phyloP scores from a whole-genome alignment of 352 stramenopile species.

The Lagenidium sp. region DNA sequence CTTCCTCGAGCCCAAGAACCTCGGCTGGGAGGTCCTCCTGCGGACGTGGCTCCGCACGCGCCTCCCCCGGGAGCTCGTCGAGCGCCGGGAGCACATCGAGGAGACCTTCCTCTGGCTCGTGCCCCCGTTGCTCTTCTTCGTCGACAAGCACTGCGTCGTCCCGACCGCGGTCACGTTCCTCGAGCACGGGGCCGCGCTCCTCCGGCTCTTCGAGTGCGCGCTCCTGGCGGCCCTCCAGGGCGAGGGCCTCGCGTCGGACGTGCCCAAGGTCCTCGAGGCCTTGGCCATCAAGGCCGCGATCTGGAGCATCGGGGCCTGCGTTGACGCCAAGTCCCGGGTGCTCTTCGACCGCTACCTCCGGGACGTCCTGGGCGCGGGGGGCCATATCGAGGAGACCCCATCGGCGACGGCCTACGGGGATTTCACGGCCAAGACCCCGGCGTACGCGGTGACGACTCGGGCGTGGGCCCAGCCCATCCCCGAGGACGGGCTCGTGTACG shows the following conservation, averaged over 20 bases:
- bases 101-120: conserved; percentile 88
- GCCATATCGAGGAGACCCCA: not conserved
- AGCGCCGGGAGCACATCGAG: conserved; percentile 37
- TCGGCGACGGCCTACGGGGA: conserved; percentile 38
- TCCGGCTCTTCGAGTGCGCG: conserved; percentile 78
- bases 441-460: conserved; percentile 35
- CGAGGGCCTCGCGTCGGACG: conserved; percentile 53
- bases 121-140: conserved; percentile 87
- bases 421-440: conserved; percentile 81
- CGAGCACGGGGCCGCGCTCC: conserved; percentile 82
- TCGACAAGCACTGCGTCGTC: conserved; percentile 83
- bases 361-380: conserved; percentile 22
- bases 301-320: conserved; percentile 89
- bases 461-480: conserved; percentile 33
- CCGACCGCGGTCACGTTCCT: conserved; percentile 85
- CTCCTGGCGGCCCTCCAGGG: conserved; percentile 21
- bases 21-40: conserved; percentile 87
- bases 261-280: conserved; percentile 73
- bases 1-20: conserved; percentile 88
- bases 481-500: conserved; percentile 77
- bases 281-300: conserved; percentile 82
- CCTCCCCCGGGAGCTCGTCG: conserved; percentile 23
- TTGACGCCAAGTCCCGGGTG: conserved; percentile 78
- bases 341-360: conserved; percentile 83
- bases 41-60: conserved; percentile 77